Conservation (phyloP, 306 rosid genomes). For the Vicia villosa region DNA sequence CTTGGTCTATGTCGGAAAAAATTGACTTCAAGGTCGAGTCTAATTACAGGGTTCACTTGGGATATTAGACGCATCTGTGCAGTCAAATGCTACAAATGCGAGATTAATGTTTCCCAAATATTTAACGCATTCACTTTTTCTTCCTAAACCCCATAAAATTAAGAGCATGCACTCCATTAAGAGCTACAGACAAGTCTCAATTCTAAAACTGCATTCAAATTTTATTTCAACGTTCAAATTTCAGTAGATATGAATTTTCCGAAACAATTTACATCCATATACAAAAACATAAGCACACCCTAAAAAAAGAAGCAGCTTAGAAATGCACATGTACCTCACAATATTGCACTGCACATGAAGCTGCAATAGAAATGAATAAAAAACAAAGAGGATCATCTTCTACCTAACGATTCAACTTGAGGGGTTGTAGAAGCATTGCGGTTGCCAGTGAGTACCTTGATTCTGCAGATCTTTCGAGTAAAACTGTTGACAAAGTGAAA, state of each 20-base stretch:
- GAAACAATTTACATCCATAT: not conserved
- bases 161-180: constrained; percentile 1
- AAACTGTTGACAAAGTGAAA: not conserved
- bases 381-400: constrained; percentile 15
- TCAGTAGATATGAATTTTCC: not conserved
- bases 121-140: not conserved
- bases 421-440: not conserved
- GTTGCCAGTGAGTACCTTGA: constrained; percentile 1
- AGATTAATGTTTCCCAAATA: not conserved
- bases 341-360: not conserved
- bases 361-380: constrained; percentile 1
- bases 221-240: constrained; percentile 2
- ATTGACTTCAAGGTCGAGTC: no score
- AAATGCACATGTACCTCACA: constrained; percentile 15
- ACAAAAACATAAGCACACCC: constrained; percentile 1
- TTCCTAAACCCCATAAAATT: not conserved
- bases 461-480: constrained; percentile 1
- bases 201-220: constrained; percentile 2
- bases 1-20: no score
- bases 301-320: constrained; percentile 1
- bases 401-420: constrained; percentile 17
- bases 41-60: no score
- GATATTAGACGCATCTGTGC: no score
- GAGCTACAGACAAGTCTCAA: not conserved
- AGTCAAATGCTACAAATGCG: no score